phyloP scores from a whole-genome alignment of 2,329 filamentous ascomycete genomes.

The Epicoccum sorghinum region DNA sequence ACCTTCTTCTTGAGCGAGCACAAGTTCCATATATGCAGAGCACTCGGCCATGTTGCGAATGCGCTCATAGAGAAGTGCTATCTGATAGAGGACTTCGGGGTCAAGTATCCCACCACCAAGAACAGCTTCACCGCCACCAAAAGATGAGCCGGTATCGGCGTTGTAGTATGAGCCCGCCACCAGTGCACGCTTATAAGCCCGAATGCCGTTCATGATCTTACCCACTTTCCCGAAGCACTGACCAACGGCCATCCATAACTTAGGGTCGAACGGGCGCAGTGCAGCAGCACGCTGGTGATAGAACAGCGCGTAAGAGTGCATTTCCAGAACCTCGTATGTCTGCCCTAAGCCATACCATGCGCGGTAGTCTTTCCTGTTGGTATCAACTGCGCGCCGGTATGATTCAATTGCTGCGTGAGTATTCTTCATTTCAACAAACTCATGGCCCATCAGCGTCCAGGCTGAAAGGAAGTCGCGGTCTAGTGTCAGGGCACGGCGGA shows the following conservation, averaged over 20 bases:
- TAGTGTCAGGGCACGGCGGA: constrained; percentile 86
- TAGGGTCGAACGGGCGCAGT: constrained; percentile 92
- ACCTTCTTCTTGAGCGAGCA: constrained; percentile 89
- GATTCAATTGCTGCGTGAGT: constrained; percentile 97
- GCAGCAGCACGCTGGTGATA: constrained; percentile 97
- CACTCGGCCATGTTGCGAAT: constrained; percentile 79
- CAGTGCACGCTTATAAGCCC: constrained; percentile 89
- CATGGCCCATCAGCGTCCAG: constrained; percentile 98
- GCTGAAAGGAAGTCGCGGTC: constrained; percentile 91
- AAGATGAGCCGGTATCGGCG: constrained; percentile 58
- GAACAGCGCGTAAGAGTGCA: constrained; percentile 96
- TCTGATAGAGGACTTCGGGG: constrained; percentile 87
- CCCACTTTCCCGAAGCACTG: constrained; percentile 91
- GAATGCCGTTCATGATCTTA: constrained; percentile 86
- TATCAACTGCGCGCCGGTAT: constrained; percentile 92
- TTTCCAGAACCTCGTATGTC: constrained; percentile 96
- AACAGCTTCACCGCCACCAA: constrained; percentile 54
- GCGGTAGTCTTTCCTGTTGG: constrained; percentile 93
- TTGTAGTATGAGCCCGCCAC: constrained; percentile 89
- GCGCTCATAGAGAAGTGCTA: constrained; percentile 86
- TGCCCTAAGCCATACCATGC: constrained; percentile 98
- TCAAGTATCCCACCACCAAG: constrained; percentile 70
- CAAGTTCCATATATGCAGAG: constrained; percentile 94
- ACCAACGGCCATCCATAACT: constrained; percentile 98
- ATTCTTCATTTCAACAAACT: constrained; percentile 98